Evolutionary conservation across 2,329 filamentous ascomycete genomes (phyloP).

Genomic region (Podosphaera leucotricha): DNA sequence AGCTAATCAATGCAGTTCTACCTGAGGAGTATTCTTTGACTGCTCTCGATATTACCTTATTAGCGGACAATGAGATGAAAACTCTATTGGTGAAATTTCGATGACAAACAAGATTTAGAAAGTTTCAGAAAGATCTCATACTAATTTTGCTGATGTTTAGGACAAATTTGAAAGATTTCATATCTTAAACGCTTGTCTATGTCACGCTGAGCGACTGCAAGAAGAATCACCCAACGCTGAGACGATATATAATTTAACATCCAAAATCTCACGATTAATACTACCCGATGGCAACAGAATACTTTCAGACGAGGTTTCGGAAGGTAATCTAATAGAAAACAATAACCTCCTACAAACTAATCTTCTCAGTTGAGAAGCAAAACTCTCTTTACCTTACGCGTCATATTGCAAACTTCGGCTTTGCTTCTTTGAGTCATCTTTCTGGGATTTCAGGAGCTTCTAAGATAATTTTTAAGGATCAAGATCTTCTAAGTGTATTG

Average conservation of each 20-base stretch:
- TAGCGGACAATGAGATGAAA: not conserved
- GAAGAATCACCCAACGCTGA: constrained; percentile 3
- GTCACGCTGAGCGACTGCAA: constrained; percentile 2
- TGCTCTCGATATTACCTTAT: constrained; percentile 3
- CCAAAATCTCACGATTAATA: constrained; percentile 9
- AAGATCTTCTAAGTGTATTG: constrained; percentile 15
- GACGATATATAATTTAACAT: constrained; percentile 5
- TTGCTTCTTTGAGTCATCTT: constrained; percentile 5
- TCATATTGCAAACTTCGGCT: constrained; percentile 5
- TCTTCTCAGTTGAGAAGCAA: constrained; percentile 1
- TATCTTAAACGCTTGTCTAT: constrained; percentile 9
- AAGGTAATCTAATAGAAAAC: constrained; percentile 6
- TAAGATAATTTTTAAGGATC: not conserved
- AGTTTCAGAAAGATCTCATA: not conserved
- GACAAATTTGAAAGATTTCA: constrained; percentile 8
- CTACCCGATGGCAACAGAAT: constrained; percentile 9
- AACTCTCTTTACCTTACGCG: constrained; percentile 3
- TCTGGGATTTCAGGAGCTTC: not conserved
- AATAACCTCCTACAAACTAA: not conserved
- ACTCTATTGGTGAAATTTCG: constrained; percentile 1
- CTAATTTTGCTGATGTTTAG: constrained; percentile 2
- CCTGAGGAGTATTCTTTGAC: constrained; percentile 8
- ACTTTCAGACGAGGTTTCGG: constrained; percentile 7
- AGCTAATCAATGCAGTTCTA: constrained; percentile 3
- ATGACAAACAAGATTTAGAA: not conserved